A percentile compares a stretch with the other conserved stretches of the same genome.
Conservation (phyloP, 139 green algal species). For the Chloropicon primus region DNA sequence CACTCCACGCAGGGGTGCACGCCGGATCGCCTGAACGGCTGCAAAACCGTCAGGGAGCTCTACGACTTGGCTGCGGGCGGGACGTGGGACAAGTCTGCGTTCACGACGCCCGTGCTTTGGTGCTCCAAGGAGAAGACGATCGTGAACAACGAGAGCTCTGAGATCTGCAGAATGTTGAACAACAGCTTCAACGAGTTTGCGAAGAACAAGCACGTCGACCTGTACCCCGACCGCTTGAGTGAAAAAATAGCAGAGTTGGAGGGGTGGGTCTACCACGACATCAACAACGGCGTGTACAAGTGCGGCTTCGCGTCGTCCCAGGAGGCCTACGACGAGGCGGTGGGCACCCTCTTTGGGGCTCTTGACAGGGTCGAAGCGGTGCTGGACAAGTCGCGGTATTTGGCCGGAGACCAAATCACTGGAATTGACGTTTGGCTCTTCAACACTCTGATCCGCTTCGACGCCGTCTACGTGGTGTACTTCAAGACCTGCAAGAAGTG, state of each 20-base stretch:
- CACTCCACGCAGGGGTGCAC: neutral
- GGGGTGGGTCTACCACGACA: constrained; percentile 65
- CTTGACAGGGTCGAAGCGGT: constrained; percentile 48
- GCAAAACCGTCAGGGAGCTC: constrained; percentile 22
- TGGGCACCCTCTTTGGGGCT: constrained; percentile 40
- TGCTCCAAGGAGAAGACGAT: constrained; percentile 79
- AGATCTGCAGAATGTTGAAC: constrained; percentile 82
- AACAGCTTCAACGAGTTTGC: constrained; percentile 66
- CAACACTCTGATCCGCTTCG: constrained; percentile 66
- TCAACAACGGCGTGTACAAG: constrained; percentile 96
- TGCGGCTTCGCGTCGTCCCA: constrained; percentile 85
- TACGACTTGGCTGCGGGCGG: constrained; percentile 15
- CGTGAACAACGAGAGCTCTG: constrained; percentile 86
- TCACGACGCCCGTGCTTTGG: constrained; percentile 83
- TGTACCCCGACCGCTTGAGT: constrained; percentile 59
- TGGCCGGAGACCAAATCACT: constrained; percentile 73
- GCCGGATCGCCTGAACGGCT: constrained; percentile 19
- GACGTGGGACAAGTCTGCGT: constrained; percentile 17
- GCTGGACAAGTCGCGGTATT: constrained; percentile 60
- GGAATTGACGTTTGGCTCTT: constrained; percentile 91
- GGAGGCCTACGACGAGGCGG: constrained; percentile 64
- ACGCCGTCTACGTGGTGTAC: constrained; percentile 72
- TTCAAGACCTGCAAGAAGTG: constrained; percentile 84
- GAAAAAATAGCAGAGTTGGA: constrained; percentile 66
- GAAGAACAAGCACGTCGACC: constrained; percentile 37